A percentile compares a stretch with the other conserved stretches of the same genome.
phyloP scores from a whole-genome alignment of 345 rosid species.

The Garcia nutans region DNA sequence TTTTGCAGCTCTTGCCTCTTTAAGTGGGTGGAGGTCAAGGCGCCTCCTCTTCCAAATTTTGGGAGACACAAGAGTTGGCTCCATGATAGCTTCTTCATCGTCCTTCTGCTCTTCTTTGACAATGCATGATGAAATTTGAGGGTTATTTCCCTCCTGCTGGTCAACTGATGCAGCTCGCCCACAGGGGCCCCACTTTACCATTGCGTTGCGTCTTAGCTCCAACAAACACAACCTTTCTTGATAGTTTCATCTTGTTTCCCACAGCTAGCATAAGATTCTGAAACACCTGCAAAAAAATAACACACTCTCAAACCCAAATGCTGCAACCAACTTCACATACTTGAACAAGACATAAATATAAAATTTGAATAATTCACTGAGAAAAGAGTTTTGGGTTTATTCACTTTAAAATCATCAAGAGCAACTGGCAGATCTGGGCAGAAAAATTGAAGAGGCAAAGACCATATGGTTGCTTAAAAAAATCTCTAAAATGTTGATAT shows the following conservation, averaged over 20 bases:
- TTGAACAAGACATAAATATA: no score
- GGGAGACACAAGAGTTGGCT: constrained; percentile 26
- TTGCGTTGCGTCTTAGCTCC: constrained; percentile 37
- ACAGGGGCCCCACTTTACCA: constrained; percentile 45
- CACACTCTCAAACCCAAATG: background rate
- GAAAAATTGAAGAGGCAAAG: background rate
- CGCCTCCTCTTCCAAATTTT: constrained; percentile 43
- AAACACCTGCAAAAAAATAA: constrained; percentile 13
- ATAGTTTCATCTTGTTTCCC: constrained; percentile 31
- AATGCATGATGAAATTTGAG: constrained; percentile 24
- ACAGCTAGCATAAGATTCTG: constrained; percentile 2
- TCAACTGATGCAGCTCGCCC: constrained; percentile 26
- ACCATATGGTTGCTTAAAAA: background rate
- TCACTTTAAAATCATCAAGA: background rate
- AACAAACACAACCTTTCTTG: constrained; percentile 42
- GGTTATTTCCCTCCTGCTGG: constrained; percentile 20
- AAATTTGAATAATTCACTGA: background rate
- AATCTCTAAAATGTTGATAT: no score
- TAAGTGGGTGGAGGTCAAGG: constrained; percentile 20
- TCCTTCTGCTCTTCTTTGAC: constrained; percentile 26
- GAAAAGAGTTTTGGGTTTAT: background rate
- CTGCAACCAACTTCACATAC: background rate
- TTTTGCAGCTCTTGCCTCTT: constrained; percentile 31
- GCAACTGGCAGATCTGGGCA: background rate
- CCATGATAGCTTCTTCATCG: constrained; percentile 27